Conservation (phyloP, 148 eudicot genomes). For the Amaranthus palmeri region DNA sequence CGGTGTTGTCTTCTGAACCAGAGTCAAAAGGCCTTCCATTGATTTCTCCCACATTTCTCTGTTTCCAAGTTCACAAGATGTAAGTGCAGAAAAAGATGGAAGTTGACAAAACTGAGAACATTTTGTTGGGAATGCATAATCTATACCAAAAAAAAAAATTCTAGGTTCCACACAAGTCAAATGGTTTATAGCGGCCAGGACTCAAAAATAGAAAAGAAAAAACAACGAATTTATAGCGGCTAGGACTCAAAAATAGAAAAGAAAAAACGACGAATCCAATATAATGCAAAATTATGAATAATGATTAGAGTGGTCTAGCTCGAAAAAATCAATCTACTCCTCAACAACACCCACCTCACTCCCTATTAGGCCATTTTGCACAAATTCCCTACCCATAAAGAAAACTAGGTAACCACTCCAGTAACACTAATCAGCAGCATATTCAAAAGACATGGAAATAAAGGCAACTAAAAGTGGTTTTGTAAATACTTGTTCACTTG, state of each 20-base stretch:
- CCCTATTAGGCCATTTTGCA: no score
- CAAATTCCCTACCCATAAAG: no score
- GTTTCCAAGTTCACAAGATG: slow-evolving; percentile 27
- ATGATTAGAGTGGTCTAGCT: neutral
- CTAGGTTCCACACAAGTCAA: neutral
- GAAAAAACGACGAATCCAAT: neutral
- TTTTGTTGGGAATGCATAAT: neutral
- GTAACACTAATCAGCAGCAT: neutral
- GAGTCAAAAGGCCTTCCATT: slow-evolving; percentile 76
- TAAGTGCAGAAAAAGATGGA: neutral
- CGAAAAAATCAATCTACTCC: neutral
- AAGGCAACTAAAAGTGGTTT: neutral
- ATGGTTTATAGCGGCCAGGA: neutral
- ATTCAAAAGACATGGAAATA: neutral
- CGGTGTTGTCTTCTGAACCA: slow-evolving; percentile 79
- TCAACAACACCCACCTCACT: no score
- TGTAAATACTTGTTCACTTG: neutral
- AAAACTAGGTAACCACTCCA: no score
- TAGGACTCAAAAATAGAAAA: neutral
- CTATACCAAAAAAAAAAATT: neutral
- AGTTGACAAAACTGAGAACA: neutral
- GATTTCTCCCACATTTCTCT: slow-evolving; percentile 99
- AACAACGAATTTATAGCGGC: neutral
- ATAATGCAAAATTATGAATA: neutral
- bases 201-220: neutral